A percentile compares a stretch with the other conserved stretches of the same genome.
These are phyloP conservation scores for Escallonia rubra DNA, from an alignment of 129 eudicot species.

Conservation along the genomic window DNA sequence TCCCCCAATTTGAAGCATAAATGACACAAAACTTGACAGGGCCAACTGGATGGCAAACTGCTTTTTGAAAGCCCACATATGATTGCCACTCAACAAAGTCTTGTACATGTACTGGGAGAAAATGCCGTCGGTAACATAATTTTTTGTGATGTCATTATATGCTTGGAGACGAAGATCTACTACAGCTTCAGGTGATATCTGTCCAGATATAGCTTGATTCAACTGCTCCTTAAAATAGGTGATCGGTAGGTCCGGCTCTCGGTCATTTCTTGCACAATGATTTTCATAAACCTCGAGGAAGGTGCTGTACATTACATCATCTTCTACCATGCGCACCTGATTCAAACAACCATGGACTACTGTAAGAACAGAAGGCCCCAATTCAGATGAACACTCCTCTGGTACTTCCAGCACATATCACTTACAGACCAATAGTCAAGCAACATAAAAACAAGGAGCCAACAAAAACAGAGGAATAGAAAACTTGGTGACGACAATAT, in stretches of 20 bases:
- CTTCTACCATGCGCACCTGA: conserved; percentile 99
- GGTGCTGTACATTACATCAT: conserved; percentile 93
- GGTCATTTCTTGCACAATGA: conserved; percentile 89
- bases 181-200: conserved; percentile 88
- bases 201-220: conserved; percentile 93
- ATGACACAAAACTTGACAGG: conserved; percentile 88
- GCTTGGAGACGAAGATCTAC: conserved; percentile 97
- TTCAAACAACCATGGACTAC: conserved; percentile 8
- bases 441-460: neutral
- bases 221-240: conserved; percentile 92
- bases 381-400: neutral
- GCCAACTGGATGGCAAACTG: conserved; percentile 97
- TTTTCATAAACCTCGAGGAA: conserved; percentile 98
- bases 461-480: neutral
- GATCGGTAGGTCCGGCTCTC: conserved; percentile 93
- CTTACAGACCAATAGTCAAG: neutral
- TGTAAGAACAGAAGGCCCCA: neutral
- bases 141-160: conserved; percentile 76
- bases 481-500: neutral
- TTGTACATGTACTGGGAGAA: conserved; percentile 97
- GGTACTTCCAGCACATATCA: neutral
- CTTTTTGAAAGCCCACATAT: conserved; percentile 96
- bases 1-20: conserved; percentile 94
- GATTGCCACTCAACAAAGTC: conserved; percentile 74
- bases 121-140: conserved; percentile 65